Percentiles rank a stretch among this genome's conserved stretches.
These are phyloP conservation scores for Talaromyces islandicus DNA, from an alignment of 2,329 filamentous ascomycete species.

Conservation along the genomic window DNA sequence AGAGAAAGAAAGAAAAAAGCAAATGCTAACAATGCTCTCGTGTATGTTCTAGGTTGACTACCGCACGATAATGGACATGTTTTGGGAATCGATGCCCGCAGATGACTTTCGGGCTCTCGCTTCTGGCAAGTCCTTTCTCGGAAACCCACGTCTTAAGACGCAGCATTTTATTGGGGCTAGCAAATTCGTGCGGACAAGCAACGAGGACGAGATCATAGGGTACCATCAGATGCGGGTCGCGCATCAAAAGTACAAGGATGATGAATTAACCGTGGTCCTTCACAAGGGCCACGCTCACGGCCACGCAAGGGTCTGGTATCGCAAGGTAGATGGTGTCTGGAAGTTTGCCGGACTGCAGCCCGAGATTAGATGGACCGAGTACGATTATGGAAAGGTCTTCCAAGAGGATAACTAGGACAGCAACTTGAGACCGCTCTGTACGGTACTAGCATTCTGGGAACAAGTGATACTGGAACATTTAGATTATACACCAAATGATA, in stretches of 20 bases:
- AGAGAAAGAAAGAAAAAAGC: background rate
- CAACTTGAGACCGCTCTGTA: no score
- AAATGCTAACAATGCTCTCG: background rate
- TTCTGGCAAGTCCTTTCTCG: slow-evolving; percentile 11
- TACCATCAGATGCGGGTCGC: slow-evolving; percentile 41
- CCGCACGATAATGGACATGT: background rate
- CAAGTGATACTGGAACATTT: no score
- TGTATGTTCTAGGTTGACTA: slow-evolving; percentile 2
- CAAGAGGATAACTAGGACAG: background rate
- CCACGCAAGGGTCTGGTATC: slow-evolving; percentile 20
- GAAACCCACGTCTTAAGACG: slow-evolving; percentile 12
- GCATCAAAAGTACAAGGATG: slow-evolving; percentile 53
- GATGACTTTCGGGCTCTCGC: slow-evolving; percentile 1
- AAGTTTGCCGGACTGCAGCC: slow-evolving; percentile 24
- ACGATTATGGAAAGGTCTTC: slow-evolving; percentile 3
- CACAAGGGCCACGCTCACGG: slow-evolving; percentile 53
- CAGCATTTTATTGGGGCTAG: slow-evolving; percentile 16
- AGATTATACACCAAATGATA: no score
- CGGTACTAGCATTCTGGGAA: no score
- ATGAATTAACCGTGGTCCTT: slow-evolving; percentile 37
- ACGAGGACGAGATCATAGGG: slow-evolving; percentile 20
- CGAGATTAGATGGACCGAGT: slow-evolving; percentile 22
- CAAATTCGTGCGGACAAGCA: slow-evolving; percentile 18
- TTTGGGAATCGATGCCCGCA: slow-evolving; percentile 11
- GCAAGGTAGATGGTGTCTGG: slow-evolving; percentile 25